Base-by-base conservation (phyloP, 2,329 filamentous ascomycete species). In the Balansia obtecta region DNA sequence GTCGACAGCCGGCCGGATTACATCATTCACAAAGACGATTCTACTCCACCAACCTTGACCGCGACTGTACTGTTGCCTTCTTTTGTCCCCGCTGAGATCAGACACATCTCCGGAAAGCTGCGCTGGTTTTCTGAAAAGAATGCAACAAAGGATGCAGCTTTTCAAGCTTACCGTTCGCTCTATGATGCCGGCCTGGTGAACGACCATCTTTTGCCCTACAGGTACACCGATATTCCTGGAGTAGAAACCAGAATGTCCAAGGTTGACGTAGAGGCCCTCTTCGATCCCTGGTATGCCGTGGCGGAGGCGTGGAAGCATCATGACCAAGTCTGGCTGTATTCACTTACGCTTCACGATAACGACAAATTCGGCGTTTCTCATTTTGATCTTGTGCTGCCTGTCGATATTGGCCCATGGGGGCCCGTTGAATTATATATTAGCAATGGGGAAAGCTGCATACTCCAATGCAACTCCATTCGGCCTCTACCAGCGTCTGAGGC, bases 131-230 rank as follows among this genome's bases (percentile, higher is more conserved):
- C 82, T 0, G 83, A 93, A 59, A 77, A 73, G 51, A 81, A 80
- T 56, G 88, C 89, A 0, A 81, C 73, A 56, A 88, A 85, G 60
- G 91, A 96, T 64, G 88, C 85, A 1, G 85, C 88, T 0, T 93
- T 95, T 54, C 79, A 87, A 59, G 86, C 89, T 1, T 95, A 90
- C 60, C 67, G 78, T 20, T 72, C 72, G 5, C 71, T 97, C 0
- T 82, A 91, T 60, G 58, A 77, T 8, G 83, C 77, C 27, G 84
- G 85, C 0, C 69, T 96, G 5, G 66, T 97, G 1, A 89, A 87
- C 54, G 79, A 94, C 13, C 75, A 95, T 57, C 67, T 96, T 0
- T 71, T 95, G 40, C 91, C 91, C 9, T 68, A 75, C 13, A 65
- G 64, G 49, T 65, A 69, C 10, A 63, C 71, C 2, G 69, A 71